These are phyloP conservation scores for Diaporthe destruens DNA, from an alignment of 2,329 filamentous ascomycete genomes.

Conservation along the genomic window DNA sequence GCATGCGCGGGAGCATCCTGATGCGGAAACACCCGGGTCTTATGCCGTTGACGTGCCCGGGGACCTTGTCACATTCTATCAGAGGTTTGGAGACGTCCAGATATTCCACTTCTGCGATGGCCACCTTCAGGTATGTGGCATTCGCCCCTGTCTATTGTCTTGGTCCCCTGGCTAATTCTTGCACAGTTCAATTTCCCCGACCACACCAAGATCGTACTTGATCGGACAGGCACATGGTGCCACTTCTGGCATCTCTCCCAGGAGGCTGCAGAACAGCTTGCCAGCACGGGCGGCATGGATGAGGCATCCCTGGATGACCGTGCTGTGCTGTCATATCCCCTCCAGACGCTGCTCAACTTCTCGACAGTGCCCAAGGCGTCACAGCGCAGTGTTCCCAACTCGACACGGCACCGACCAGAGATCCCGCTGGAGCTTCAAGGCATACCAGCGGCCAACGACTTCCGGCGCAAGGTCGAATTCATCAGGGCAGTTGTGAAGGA, in stretches of 20 bases:
- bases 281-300: conserved; percentile 74
- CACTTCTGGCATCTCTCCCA: conserved; percentile 82
- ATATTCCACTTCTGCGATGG: conserved; percentile 87
- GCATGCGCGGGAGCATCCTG: conserved; percentile 39
- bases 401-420: conserved; percentile 68
- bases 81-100: conserved; percentile 83
- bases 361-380: conserved; percentile 47
- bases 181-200: conserved; percentile 86
- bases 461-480: conserved; percentile 81
- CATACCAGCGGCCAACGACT: conserved; percentile 78
- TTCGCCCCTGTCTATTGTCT: conserved; percentile 21
- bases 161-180: not conserved
- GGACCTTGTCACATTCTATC: conserved; percentile 82
- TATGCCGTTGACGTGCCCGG: conserved; percentile 58
- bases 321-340: conserved; percentile 77
- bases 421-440: conserved; percentile 71
- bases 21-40: conserved; percentile 41
- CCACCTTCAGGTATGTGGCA: conserved; percentile 73
- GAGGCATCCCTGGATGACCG: conserved; percentile 79
- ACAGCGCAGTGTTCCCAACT: conserved; percentile 59
- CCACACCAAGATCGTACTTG: conserved; percentile 86
- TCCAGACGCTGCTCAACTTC: conserved; percentile 81
- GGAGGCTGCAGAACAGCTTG: conserved; percentile 76
- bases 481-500: conserved; percentile 76
- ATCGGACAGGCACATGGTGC: conserved; percentile 79